Evolutionary conservation across 495 filamentous ascomycete species (phyloP), one percentile per base, ranked within the genome.

Genomic region (Daldinia concentrica): DNA sequence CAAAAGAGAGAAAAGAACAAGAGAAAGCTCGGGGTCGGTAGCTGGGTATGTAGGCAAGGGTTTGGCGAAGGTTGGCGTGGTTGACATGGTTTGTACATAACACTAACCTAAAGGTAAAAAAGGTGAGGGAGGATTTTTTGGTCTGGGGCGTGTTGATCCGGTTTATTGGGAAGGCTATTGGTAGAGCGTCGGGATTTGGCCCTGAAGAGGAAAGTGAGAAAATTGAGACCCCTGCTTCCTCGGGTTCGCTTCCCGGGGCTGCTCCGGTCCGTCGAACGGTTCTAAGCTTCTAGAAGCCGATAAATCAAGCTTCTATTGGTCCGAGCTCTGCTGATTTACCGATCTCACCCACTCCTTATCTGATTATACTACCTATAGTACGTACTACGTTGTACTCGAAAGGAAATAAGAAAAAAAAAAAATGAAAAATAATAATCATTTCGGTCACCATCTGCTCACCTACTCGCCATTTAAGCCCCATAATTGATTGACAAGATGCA

Each of bases 131-230:
- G 68, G 55, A 58, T 43, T n/a, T 59, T 55, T 30, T 55, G 37
- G 57, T 41, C 59, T 65, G 58, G 62, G 64, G 64, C 45, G 11
- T 58, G 70, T 66, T 66, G 61, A 72, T 73, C 71, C 66, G 71
- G 66, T 63, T 73, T 73, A 73, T 73, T 73, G 71, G 62, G 71
- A 69, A 69, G 62, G 62, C 66, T 73, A 73, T 73, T 73, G 71
- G 71, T 37, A 69, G 63, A 57, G 58, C 58, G 55, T 73, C 71
- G 71, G 71, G 62, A 57, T 66, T 73, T 39, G 66, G 30, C 58
- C 71, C 55, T 22, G 66, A 73, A 66, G 3, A 73, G 71, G 71
- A 66, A 73, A 73, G 71, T 73, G 61, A 73, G 66, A 69, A 58
- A 6, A 57, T 51, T 12, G 45, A 66, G 32, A 66, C 54, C 71